phyloP scores from a whole-genome alignment of 805 yeast genomes.

The Candida bentonensis region DNA sequence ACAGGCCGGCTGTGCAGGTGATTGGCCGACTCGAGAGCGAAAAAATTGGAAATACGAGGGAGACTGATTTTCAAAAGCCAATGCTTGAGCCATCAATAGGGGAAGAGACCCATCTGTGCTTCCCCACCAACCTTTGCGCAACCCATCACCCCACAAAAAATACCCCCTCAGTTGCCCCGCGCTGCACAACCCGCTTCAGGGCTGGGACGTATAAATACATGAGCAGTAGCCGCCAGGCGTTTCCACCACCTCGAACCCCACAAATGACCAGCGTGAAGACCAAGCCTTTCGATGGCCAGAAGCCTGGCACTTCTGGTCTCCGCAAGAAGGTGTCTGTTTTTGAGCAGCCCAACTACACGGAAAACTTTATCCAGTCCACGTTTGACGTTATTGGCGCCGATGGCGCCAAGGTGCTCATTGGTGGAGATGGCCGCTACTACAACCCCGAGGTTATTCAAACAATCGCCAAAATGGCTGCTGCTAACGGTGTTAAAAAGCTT shows the following conservation, averaged over 20 bases:
- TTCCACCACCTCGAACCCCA: too few relatives aligned
- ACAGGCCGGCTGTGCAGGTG: too few relatives aligned
- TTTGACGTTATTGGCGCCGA: conserved; percentile 66
- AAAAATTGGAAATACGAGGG: too few relatives aligned
- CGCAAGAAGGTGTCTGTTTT: conserved; percentile 83
- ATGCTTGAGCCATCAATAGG: background rate
- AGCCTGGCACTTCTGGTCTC: conserved; percentile 96
- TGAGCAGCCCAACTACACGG: conserved; percentile 69
- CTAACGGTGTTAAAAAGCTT: conserved; percentile 75
- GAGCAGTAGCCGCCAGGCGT: too few relatives aligned
- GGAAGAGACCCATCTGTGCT: background rate
- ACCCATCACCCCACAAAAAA: too few relatives aligned
- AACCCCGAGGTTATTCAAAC: conserved; percentile 68
- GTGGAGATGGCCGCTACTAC: conserved; percentile 95
- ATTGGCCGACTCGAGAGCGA: too few relatives aligned
- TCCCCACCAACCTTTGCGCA: too few relatives aligned
- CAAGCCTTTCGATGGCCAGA: conserved; percentile 74
- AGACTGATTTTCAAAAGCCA: too few relatives aligned
- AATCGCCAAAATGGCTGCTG: conserved; percentile 76
- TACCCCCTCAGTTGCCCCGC: too few relatives aligned
- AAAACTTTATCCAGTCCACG: conserved; percentile 84
- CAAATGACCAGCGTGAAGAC: conserved; percentile 34
- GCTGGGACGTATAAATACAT: too few relatives aligned
- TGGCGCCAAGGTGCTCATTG: conserved; percentile 72
- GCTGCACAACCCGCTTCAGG: too few relatives aligned